A percentile compares a stretch with the other conserved stretches of the same genome.
These are phyloP conservation scores for Fusarium solani-melongenae DNA, from an alignment of 2,329 filamentous ascomycete species.

Conservation along the genomic window DNA sequence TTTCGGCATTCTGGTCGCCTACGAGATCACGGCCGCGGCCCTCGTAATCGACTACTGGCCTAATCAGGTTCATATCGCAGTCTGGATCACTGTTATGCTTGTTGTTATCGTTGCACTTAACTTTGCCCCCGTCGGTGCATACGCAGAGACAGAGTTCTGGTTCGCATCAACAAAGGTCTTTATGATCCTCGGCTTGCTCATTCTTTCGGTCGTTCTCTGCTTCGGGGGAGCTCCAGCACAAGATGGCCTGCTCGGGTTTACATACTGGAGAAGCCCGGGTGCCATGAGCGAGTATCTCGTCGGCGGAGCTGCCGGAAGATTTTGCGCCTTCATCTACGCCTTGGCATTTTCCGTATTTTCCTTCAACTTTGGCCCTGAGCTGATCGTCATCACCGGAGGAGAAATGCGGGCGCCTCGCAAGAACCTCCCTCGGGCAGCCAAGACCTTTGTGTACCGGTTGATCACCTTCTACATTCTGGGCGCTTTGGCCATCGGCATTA, in stretches of 20 bases:
- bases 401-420: conserved; percentile 51
- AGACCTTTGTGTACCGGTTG: background rate
- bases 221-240: background rate
- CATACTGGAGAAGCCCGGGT: background rate
- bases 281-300: background rate
- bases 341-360: conserved; percentile 58
- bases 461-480: background rate
- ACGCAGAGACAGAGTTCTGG: background rate
- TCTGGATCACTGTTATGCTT: background rate
- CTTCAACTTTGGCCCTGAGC: conserved; percentile 44
- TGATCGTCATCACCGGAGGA: conserved; percentile 49
- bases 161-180: background rate
- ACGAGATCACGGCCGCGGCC: background rate
- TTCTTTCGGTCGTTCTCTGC: background rate
- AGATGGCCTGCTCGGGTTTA: background rate
- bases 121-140: background rate
- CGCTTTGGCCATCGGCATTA: background rate
- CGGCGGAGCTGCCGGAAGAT: background rate
- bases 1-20: background rate
- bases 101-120: background rate
- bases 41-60: background rate
- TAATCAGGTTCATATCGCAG: background rate
- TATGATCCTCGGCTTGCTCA: background rate
- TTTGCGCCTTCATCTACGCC: conserved; percentile 52
- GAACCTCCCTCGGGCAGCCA: conserved; percentile 25